Percentiles rank a stretch among this genome's conserved stretches.
Evolutionary conservation across 176 grass and related monocot genomes (phyloP).

Genomic region (Chrysopogon serrulatus): DNA sequence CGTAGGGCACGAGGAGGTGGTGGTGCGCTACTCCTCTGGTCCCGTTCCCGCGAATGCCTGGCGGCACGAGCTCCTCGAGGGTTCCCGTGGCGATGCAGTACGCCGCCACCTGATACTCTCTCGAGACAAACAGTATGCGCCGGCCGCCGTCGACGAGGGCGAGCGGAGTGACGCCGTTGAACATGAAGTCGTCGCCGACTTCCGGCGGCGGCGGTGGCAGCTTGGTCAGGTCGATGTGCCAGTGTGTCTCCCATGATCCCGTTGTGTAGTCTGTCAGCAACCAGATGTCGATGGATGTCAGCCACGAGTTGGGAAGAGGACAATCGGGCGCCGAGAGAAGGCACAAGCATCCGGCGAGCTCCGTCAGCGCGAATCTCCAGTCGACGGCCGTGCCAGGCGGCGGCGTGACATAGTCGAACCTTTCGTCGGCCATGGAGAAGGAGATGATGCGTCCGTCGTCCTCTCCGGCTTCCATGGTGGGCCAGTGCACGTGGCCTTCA

Average conservation of each 20-base stretch:
- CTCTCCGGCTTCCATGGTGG: neutral
- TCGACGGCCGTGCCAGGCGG: neutral
- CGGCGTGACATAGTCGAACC: neutral
- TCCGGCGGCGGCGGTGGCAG: neutral
- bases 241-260: neutral
- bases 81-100: neutral
- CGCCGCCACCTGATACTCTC: neutral
- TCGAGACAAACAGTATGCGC: neutral
- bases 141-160: neutral
- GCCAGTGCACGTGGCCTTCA: constrained; percentile 6
- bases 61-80: neutral
- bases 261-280: neutral
- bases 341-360: neutral
- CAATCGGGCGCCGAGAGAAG: neutral
- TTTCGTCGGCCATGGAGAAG: neutral
- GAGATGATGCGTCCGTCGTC: neutral
- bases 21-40: too few relatives aligned
- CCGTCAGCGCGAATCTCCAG: neutral
- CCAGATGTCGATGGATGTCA: neutral
- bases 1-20: neutral
- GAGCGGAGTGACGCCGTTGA: neutral
- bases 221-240: neutral
- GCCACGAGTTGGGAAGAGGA: too few relatives aligned
- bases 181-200: neutral
- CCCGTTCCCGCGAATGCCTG: neutral